phyloP scores from a whole-genome alignment of 2,329 filamentous ascomycete genomes.

The Epichloe glyceriae region DNA sequence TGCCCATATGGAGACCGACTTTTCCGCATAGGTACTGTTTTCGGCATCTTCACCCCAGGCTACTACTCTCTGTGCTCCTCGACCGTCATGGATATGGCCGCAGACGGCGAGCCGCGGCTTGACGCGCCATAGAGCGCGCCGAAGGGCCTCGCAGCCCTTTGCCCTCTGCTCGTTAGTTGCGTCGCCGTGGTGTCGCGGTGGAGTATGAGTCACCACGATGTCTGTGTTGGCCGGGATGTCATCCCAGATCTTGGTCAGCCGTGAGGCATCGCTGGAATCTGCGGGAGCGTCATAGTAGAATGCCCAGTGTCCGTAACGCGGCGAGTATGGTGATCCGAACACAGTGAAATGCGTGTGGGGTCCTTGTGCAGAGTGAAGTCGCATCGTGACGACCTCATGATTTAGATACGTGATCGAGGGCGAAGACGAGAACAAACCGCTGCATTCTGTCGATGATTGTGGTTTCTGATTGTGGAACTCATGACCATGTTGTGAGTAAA shows the following conservation, averaged over 20 bases:
- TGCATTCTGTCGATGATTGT: slow-evolving; percentile 41
- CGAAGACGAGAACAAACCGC: slow-evolving; percentile 39
- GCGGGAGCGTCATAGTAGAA: slow-evolving; percentile 43
- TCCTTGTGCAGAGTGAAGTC: slow-evolving; percentile 38
- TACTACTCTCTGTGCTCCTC: slow-evolving; percentile 52
- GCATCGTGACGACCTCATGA: slow-evolving; percentile 41
- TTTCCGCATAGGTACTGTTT: slow-evolving; percentile 32
- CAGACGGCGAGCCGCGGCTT: slow-evolving; percentile 54
- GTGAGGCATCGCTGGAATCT: slow-evolving; percentile 7
- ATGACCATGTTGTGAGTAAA: slow-evolving; percentile 39
- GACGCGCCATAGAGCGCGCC: slow-evolving; percentile 43
- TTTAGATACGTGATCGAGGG: slow-evolving; percentile 50
- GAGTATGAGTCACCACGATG: slow-evolving; percentile 59
- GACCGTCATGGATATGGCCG: slow-evolving; percentile 58
- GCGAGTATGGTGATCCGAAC: slow-evolving; percentile 60
- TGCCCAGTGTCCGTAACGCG: slow-evolving; percentile 45
- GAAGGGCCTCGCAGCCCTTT: slow-evolving; percentile 48
- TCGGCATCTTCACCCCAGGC: slow-evolving; percentile 38
- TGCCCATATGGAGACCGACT: slow-evolving; percentile 34
- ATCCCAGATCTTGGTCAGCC: slow-evolving; percentile 40
- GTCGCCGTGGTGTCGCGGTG: slow-evolving; percentile 48
- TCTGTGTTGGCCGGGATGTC: slow-evolving; percentile 48
- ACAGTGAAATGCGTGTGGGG: slow-evolving; percentile 49
- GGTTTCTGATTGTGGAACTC: slow-evolving; percentile 43
- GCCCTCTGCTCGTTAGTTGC: slow-evolving; percentile 24